phyloP scores from a whole-genome alignment of 768 basidiomycete genomes.

The Lactarius sp. region DNA sequence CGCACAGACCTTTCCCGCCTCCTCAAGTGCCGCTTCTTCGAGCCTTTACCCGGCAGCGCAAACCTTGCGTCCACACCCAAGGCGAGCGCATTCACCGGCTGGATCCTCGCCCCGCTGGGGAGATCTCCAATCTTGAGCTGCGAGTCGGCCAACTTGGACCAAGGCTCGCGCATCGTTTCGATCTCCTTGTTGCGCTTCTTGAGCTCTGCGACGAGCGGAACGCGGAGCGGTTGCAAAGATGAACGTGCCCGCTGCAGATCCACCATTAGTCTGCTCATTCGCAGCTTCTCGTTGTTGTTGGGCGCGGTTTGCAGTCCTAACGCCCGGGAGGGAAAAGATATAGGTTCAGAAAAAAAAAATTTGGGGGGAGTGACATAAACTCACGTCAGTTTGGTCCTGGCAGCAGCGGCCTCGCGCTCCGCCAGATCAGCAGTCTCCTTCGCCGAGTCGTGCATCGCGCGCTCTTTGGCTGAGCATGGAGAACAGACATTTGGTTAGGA shows the following conservation, averaged over 20 bases:
- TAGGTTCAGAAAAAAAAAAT: background rate
- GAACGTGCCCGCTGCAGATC: slow-evolving; percentile 73
- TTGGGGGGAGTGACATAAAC: slow-evolving; percentile 30
- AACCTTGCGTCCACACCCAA: slow-evolving; percentile 34
- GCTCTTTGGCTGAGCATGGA: slow-evolving; percentile 67
- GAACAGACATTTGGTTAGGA: slow-evolving; percentile 65
- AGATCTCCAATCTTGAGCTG: slow-evolving; percentile 52
- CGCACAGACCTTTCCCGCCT: slow-evolving; percentile 62
- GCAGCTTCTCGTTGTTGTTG: slow-evolving; percentile 56
- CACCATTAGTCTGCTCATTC: slow-evolving; percentile 62
- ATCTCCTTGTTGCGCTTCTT: slow-evolving; percentile 80
- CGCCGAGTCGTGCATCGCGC: slow-evolving; percentile 55
- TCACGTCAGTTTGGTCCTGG: slow-evolving; percentile 68
- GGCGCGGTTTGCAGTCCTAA: slow-evolving; percentile 45
- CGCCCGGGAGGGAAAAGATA: background rate
- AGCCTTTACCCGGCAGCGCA: slow-evolving; percentile 51
- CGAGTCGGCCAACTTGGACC: slow-evolving; percentile 63
- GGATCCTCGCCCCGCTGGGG: slow-evolving; percentile 36
- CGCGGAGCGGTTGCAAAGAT: slow-evolving; percentile 46
- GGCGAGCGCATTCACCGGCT: slow-evolving; percentile 48
- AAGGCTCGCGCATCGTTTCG: slow-evolving; percentile 69
- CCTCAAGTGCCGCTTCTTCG: slow-evolving; percentile 63
- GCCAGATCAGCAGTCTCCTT: slow-evolving; percentile 62
- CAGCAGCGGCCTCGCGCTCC: slow-evolving; percentile 70
- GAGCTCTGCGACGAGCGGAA: slow-evolving; percentile 68